Base-by-base conservation (phyloP, 2,329 filamentous ascomycete species). In the Pseudocercospora fijiensis region DNA sequence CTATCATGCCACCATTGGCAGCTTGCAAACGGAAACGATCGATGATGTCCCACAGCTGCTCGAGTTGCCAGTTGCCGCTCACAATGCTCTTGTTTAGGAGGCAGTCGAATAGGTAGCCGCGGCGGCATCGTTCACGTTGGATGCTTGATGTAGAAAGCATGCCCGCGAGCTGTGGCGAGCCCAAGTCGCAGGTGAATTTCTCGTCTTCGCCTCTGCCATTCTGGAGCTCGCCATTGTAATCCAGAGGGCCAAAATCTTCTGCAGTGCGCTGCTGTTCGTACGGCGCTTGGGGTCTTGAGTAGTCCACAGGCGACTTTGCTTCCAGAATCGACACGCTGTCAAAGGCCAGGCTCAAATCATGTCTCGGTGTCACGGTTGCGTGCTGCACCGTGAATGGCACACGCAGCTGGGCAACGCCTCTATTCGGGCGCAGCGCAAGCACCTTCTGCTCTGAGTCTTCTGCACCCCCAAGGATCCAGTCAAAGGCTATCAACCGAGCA, bases 21-120 rank as follows among this genome's bases (percentile, higher is more conserved):
- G 88, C 86, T 28, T 87, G 86, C 26, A 84, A 81, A 69, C 90
- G 86, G 67, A 82, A 78, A n/a, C 89, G 86, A 63, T 85, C 82
- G 55, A 93, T 82, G 82, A 90, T 91, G 53, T 86, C 85, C 91
- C 91, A 96, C n/a, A 90, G 79, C 61, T 90, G 88, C 62, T 87
- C 84, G n/a, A 94, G 80, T 85, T 90, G 91, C 28, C 85, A 85
- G 71, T 93, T 88, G 65, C 91, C 89, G 5, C 83, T 80, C 1
- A 90, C 83, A n/a, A 93, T 84, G 5, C 82, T 78, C 65, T 84
- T 84, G 71, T 95, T 95, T 55, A 80, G 83, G 16, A 78, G 77
- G 63, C 86, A 87, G 70, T 92, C 80, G 53, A 88, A 80, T 6
- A 79, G 76, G 65, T 84, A 84, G 16, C 82, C 86, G 71, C 85